These are phyloP conservation scores for Rhizopus delemar DNA, from an alignment of 371 early-diverging fungal genomes.

Conservation along the genomic window DNA sequence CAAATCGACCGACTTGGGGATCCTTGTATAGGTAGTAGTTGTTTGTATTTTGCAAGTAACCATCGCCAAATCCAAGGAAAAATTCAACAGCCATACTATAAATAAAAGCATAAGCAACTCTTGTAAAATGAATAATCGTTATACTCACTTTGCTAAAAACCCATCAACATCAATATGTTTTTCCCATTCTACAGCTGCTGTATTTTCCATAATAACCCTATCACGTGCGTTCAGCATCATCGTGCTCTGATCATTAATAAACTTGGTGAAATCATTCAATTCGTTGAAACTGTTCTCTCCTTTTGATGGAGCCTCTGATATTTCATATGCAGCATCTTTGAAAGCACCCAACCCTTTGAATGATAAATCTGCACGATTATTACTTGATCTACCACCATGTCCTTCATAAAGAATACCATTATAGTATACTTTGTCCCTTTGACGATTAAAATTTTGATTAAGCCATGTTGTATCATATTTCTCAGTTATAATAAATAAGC, in stretches of 20 bases:
- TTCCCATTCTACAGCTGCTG: constrained; percentile 25
- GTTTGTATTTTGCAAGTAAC: constrained; percentile 34
- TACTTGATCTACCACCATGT: constrained; percentile 13
- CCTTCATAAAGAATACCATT: constrained; percentile 34
- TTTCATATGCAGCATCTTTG: constrained; percentile 12
- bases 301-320: constrained; percentile 22
- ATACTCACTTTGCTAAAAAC: constrained; percentile 34
- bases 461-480: constrained; percentile 39
- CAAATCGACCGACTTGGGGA: constrained; percentile 19
- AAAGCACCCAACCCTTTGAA: constrained; percentile 33
- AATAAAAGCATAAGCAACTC: background rate
- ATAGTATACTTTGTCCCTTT: constrained; percentile 1
- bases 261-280: constrained; percentile 28
- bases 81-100: constrained; percentile 44
- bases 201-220: background rate
- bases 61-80: constrained; percentile 34
- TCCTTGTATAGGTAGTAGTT: constrained; percentile 41
- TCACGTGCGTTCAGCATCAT: constrained; percentile 8
- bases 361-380: constrained; percentile 23
- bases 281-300: constrained; percentile 14
- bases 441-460: constrained; percentile 23
- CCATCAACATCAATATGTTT: constrained; percentile 32
- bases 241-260: constrained; percentile 28
- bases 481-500: constrained; percentile 34
- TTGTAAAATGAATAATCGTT: background rate